phyloP scores from a whole-genome alignment of 2,329 filamentous ascomycete species.

The Gliomastix tumulicola region DNA sequence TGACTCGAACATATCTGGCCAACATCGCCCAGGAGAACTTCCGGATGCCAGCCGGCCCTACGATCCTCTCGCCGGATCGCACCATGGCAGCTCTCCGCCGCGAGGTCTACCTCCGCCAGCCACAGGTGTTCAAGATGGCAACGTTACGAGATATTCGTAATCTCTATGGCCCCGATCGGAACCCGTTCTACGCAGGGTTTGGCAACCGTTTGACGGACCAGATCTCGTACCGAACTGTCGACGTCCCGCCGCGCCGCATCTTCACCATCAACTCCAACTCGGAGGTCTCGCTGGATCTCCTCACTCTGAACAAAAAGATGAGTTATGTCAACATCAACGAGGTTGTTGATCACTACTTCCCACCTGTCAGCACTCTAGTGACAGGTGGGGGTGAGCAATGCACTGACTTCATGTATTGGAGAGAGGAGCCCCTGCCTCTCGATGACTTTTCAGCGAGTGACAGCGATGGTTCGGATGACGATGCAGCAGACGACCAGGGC shows the following conservation, averaged over 20 bases:
- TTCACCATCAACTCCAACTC: constrained; percentile 99
- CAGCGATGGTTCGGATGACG: constrained; percentile 45
- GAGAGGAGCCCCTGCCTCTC: constrained; percentile 74
- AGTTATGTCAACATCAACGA: constrained; percentile 97
- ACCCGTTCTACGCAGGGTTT: constrained; percentile 94
- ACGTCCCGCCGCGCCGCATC: constrained; percentile 88
- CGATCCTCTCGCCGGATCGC: constrained; percentile 89
- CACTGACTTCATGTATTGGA: constrained; percentile 97
- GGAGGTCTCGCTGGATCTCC: constrained; percentile 84
- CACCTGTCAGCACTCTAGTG: constrained; percentile 79
- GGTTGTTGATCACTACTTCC: constrained; percentile 97
- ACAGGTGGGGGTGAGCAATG: constrained; percentile 89
- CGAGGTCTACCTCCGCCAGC: constrained; percentile 92
- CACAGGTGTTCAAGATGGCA: constrained; percentile 99
- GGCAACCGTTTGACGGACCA: constrained; percentile 96
- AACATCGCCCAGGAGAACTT: constrained; percentile 86
- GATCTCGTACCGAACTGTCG: constrained; percentile 89
- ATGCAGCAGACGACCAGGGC: constrained; percentile 35
- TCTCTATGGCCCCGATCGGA: constrained; percentile 69
- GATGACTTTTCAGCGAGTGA: constrained; percentile 87
- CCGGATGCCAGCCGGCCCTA: constrained; percentile 79
- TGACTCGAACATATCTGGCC: constrained; percentile 79
- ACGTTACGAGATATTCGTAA: constrained; percentile 90
- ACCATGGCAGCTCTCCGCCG: constrained; percentile 89
- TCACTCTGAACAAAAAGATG: constrained; percentile 90